Evolutionary conservation across 2,329 filamentous ascomycete genomes (phyloP).

Genomic region (Monosporascus cannonballus): DNA sequence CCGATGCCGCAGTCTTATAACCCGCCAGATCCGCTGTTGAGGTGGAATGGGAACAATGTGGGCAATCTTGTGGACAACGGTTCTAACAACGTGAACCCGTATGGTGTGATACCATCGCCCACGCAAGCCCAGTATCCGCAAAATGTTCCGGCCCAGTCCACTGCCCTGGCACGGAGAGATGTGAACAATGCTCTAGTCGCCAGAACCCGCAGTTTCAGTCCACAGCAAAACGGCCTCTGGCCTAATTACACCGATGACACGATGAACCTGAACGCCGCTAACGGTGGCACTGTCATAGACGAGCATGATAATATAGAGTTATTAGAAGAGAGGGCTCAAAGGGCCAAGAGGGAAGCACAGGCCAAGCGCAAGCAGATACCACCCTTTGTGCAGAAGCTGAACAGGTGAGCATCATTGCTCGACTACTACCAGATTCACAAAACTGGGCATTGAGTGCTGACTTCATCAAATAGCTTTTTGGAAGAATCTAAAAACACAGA

Average conservation of each 20-base stretch:
- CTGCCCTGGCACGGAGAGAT: constrained; percentile 46
- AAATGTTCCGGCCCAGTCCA: constrained; percentile 32
- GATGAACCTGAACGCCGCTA: constrained; percentile 30
- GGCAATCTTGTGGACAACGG: constrained; percentile 26
- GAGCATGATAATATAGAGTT: constrained; percentile 70
- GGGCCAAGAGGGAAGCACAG: constrained; percentile 82
- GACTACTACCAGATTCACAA: not conserved
- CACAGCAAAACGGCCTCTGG: constrained; percentile 29
- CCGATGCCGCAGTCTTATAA: constrained; percentile 37
- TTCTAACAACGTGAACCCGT: constrained; percentile 27
- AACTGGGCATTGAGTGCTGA: not conserved
- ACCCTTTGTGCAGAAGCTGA: constrained; percentile 95
- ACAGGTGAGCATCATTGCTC: constrained; percentile 61
- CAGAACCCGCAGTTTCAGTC: constrained; percentile 20
- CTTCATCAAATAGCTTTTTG: constrained; percentile 61
- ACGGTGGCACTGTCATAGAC: constrained; percentile 28
- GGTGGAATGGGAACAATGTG: constrained; percentile 43
- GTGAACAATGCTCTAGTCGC: constrained; percentile 45
- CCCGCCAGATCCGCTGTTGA: constrained; percentile 43
- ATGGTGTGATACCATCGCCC: constrained; percentile 21
- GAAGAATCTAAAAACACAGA: constrained; percentile 91
- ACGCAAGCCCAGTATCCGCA: constrained; percentile 28
- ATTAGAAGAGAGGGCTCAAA: constrained; percentile 70
- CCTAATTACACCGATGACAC: constrained; percentile 37
- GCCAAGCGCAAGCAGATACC: constrained; percentile 92